Evolutionary conservation across 1,284 basidiomycete genomes (phyloP), one percentile per base, ranked within the genome.

Genomic region (Coniferiporia weirii): DNA sequence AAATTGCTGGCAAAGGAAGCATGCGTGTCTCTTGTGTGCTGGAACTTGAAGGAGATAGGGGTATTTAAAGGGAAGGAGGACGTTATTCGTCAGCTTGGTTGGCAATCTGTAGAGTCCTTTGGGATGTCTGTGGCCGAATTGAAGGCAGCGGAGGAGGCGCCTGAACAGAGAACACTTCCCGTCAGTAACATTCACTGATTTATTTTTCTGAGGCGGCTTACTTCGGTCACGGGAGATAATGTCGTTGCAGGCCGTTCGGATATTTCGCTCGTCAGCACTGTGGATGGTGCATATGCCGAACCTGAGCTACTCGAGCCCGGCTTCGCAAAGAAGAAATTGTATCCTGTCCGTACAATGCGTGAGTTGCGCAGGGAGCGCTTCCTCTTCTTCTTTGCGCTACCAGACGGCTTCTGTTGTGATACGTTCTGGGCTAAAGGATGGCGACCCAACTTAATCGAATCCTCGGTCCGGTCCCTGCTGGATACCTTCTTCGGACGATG

Each of bases 241-340:
- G 56, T 61, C 15, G 56, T 51, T 45, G 60, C 44, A 4, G 60
- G 60, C 3, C 60, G 44, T 45, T 61, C 60, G 9, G 56, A 58
- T 12, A 61, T 61, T 15, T 54, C 51, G 32, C 52, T 58, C 46
- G 60, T 61, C 22, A 58, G 46, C 15, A 51, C 60, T 10, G 60
- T 61, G 8, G 56, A 52, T 6, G 60, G 60, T 15, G 56, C 60
- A 46, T 58, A 58, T 19, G 56, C 55, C 10, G 60, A 61, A 8
- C 60, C 60, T n/a, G 56, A 54, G 19, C 34, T 58, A 40, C 56
- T 58, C 22, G 60, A 61, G 19, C 60, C 60, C 15, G 60, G 56
- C 36, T 53, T 27, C 17, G 60, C 56, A 40, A 61, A 61, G 52
- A 58, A 47, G 15, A 58, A 32, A 22, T 61, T 61, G 46, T 58